Evolutionary conservation across 2,329 filamentous ascomycete genomes (phyloP).

Genomic region (Emergomyces orientalis): DNA sequence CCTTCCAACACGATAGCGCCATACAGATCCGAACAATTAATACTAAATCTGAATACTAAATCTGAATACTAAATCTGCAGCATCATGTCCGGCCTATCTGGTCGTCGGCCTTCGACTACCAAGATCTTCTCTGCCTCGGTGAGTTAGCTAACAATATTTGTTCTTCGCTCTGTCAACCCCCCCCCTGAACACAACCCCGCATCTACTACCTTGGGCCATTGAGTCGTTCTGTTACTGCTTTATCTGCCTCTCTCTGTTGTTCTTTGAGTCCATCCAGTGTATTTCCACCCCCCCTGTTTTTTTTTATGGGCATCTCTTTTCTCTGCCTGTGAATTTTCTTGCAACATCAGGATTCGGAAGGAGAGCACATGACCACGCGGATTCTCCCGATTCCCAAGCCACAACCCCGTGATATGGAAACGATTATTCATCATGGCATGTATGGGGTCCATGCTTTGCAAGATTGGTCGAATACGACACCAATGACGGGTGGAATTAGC

Average conservation of each 20-base stretch:
- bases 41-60: neutral
- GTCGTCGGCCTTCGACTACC: conserved; percentile 25
- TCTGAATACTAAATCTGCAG: conserved; percentile 11
- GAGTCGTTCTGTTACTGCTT: neutral
- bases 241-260: neutral
- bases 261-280: too few relatives aligned
- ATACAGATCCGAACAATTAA: neutral
- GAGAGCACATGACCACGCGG: conserved; percentile 12
- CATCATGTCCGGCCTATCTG: conserved; percentile 25
- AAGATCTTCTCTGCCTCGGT: conserved; percentile 31
- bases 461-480: too few relatives aligned
- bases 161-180: neutral
- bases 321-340: neutral
- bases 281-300: neutral
- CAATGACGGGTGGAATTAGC: too few relatives aligned
- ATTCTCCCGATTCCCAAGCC: conserved; percentile 9
- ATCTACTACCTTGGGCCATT: too few relatives aligned
- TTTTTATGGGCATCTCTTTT: neutral
- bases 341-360: conserved; percentile 1
- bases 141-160: conserved; percentile 17
- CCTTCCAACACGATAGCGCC: neutral
- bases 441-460: neutral
- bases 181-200: neutral
- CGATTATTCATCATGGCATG: too few relatives aligned
- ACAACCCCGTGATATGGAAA: neutral